Conservation (phyloP, 129 eudicot species). For the Saussurea involucrata region DNA sequence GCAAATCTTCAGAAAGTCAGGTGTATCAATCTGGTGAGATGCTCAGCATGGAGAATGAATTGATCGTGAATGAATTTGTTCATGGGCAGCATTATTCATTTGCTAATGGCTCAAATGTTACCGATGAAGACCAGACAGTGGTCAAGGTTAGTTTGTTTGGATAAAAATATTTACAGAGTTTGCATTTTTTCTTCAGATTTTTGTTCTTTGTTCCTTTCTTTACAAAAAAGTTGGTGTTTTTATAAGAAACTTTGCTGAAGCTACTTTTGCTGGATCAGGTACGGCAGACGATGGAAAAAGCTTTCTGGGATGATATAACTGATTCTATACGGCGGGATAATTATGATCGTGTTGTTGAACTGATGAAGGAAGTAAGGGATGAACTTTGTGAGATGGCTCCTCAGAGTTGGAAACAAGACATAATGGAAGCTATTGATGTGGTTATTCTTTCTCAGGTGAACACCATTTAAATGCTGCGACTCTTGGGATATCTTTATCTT, state of each 20-base stretch:
- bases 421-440: conserved; percentile 68
- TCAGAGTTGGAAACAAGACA: conserved; percentile 82
- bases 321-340: conserved; percentile 57
- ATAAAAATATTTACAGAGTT: not conserved
- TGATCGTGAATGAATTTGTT: conserved; percentile 78
- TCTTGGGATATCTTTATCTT: not conserved
- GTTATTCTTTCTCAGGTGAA: conserved; percentile 76
- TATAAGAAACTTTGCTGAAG: not conserved
- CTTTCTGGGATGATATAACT: conserved; percentile 80
- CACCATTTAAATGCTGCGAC: not conserved
- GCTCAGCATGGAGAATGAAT: conserved; percentile 63
- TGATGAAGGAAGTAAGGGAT: conserved; percentile 85
- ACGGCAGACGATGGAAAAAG: conserved; percentile 72
- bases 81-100: conserved; percentile 61
- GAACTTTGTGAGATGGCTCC: conserved; percentile 89
- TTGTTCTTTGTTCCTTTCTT: not conserved
- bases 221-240: not conserved
- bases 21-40: conserved; percentile 26
- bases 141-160: conserved; percentile 44
- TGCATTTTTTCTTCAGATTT: not conserved
- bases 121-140: conserved; percentile 33
- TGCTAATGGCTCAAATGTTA: conserved; percentile 24
- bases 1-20: conserved; percentile 11
- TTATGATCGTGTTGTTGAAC: conserved; percentile 59
- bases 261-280: conserved; percentile 39